Evolutionary conservation across 2,329 filamentous ascomycete species (phyloP).

Genomic region (Lachnellula cervina): DNA sequence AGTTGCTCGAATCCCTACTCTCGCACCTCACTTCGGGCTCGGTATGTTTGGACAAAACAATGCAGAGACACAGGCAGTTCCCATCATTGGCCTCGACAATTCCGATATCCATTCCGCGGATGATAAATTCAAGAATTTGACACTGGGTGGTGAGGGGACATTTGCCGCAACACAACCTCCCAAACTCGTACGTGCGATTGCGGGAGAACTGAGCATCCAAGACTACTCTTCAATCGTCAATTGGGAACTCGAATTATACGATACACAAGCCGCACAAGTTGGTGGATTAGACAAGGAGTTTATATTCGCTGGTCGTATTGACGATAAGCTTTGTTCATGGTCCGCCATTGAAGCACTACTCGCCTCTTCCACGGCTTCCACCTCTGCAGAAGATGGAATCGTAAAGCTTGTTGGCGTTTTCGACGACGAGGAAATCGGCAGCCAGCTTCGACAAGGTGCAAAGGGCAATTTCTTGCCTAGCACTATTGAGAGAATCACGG

Average conservation of each 20-base stretch:
- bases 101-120: conserved; percentile 45
- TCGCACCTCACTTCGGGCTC: conserved; percentile 90
- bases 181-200: conserved; percentile 77
- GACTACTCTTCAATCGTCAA: conserved; percentile 75
- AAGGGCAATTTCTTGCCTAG: conserved; percentile 81
- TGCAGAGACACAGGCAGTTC: conserved; percentile 87
- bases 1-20: conserved; percentile 82
- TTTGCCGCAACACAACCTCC: conserved; percentile 83
- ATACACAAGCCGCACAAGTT: conserved; percentile 77
- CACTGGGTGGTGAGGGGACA: conserved; percentile 35
- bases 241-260: conserved; percentile 96
- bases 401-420: conserved; percentile 93
- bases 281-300: conserved; percentile 87
- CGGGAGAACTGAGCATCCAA: conserved; percentile 67
- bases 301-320: conserved; percentile 91
- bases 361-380: conserved; percentile 53
- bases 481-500: conserved; percentile 75
- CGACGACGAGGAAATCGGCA: conserved; percentile 95
- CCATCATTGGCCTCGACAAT: conserved; percentile 85
- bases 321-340: conserved; percentile 97
- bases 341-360: conserved; percentile 81
- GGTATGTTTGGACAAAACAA: conserved; percentile 67
- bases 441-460: conserved; percentile 83
- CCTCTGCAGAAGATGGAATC: conserved; percentile 54
- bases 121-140: conserved; percentile 29